Percentiles rank a stretch among this genome's conserved stretches.
Evolutionary conservation across 164 flowering plant genomes (phyloP).

Genomic region (grape (Vitis vinifera)): ASM3070453v1 NC_081819.1:16094001-16094500

Average conservation of each 20-base stretch:
- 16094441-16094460: not conserved
- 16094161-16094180: conserved; percentile 59
- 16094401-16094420: too few species aligned
- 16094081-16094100: conserved; percentile 31
- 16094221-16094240: conserved; percentile 70
- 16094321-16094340: not conserved
- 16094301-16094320: conserved; percentile 19
- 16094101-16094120: conserved; percentile 16
- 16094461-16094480: not conserved
- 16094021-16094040: conserved; percentile 81
- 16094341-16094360: not conserved
- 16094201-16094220: conserved; percentile 87
- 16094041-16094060: conserved; percentile 83
- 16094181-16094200: conserved; percentile 69
- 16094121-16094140: conserved; percentile 7
- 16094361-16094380: not conserved
- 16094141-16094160: conserved; percentile 7
- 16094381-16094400: not conserved
- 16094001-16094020: not conserved
- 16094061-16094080: conserved; percentile 89
- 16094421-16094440: too few species aligned
- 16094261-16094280: conserved; percentile 92
- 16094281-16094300: conserved; percentile 82
- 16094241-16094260: conserved; percentile 96
- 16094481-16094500: not conserved